These are phyloP conservation scores for Petunia axillaris DNA, from an alignment of 257 asterid genomes.

Conservation along the genomic window DNA sequence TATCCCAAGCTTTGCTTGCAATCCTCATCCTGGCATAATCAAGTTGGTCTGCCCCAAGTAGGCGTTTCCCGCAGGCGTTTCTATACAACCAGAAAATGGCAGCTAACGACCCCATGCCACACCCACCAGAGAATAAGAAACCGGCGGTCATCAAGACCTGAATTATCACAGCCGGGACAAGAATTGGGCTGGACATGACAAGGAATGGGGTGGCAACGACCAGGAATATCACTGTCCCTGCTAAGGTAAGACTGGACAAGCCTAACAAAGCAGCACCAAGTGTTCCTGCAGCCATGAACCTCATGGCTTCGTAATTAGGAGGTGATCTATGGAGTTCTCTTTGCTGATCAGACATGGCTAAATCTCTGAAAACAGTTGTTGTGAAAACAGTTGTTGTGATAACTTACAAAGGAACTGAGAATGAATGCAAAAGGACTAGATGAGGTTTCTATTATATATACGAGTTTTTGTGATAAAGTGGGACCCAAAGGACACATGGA, in stretches of 20 bases:
- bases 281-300: slow-evolving; percentile 36
- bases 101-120: slow-evolving; percentile 35
- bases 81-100: slow-evolving; percentile 36
- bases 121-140: slow-evolving; percentile 45
- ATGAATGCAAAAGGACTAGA: not conserved
- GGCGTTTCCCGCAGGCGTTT: slow-evolving; percentile 35
- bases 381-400: not conserved
- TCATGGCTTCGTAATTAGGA: slow-evolving; percentile 23
- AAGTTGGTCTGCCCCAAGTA: slow-evolving; percentile 27
- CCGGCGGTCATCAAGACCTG: slow-evolving; percentile 32
- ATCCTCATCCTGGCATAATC: slow-evolving; percentile 34
- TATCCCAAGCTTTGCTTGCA: slow-evolving; percentile 35
- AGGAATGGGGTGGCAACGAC: slow-evolving; percentile 39
- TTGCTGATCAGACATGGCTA: slow-evolving; percentile 39
- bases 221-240: slow-evolving; percentile 42
- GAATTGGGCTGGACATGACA: slow-evolving; percentile 40
- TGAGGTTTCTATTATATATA: not conserved
- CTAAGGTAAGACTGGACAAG: slow-evolving; percentile 42
- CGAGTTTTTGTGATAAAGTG: slow-evolving; percentile 14
- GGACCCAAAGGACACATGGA: not conserved
- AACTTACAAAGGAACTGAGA: not conserved
- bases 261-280: slow-evolving; percentile 45
- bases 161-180: slow-evolving; percentile 35
- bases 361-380: not conserved
- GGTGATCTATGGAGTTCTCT: slow-evolving; percentile 28